Evolutionary conservation across 1,284 basidiomycete species (phyloP).

Genomic region (Termitomyces sp.): DNA sequence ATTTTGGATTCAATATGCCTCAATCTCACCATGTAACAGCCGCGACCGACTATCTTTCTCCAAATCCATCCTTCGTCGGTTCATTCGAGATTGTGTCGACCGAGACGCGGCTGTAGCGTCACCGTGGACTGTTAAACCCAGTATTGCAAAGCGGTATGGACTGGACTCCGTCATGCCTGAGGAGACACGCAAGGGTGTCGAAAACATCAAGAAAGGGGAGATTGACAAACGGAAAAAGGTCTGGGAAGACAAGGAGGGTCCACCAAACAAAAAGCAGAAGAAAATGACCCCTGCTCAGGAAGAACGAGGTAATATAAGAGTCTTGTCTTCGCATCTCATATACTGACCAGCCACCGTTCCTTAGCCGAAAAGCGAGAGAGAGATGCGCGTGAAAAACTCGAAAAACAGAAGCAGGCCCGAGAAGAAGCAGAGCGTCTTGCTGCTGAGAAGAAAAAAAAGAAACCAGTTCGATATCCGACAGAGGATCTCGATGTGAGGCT

Average conservation of each 20-base stretch:
- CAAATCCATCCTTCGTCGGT: slow-evolving; percentile 93
- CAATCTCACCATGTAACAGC: slow-evolving; percentile 41
- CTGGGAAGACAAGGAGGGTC: slow-evolving; percentile 80
- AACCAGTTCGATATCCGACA: slow-evolving; percentile 81
- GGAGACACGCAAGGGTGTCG: slow-evolving; percentile 74
- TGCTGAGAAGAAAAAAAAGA: slow-evolving; percentile 82
- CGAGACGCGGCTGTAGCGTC: slow-evolving; percentile 88
- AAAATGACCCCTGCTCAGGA: slow-evolving; percentile 67
- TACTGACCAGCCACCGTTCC: slow-evolving; percentile 22
- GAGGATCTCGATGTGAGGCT: slow-evolving; percentile 80
- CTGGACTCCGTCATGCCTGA: slow-evolving; percentile 84
- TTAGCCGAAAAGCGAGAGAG: slow-evolving; percentile 57
- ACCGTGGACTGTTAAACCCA: slow-evolving; percentile 90
- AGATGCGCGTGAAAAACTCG: slow-evolving; percentile 63
- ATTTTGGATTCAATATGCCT: background rate
- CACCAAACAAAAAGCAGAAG: slow-evolving; percentile 75
- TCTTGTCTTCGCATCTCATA: background rate
- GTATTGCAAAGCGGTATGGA: slow-evolving; percentile 78
- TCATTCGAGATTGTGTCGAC: slow-evolving; percentile 90
- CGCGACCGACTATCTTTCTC: slow-evolving; percentile 94
- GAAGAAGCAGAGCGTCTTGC: slow-evolving; percentile 68
- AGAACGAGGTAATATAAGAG: slow-evolving; percentile 46
- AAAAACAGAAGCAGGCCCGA: slow-evolving; percentile 60
- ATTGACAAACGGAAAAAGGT: slow-evolving; percentile 87
- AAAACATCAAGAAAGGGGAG: slow-evolving; percentile 78